Percentiles rank a stretch among this genome's conserved stretches.
Conservation (phyloP, 306 rosid genomes). For the Quercus parvula region DNA sequence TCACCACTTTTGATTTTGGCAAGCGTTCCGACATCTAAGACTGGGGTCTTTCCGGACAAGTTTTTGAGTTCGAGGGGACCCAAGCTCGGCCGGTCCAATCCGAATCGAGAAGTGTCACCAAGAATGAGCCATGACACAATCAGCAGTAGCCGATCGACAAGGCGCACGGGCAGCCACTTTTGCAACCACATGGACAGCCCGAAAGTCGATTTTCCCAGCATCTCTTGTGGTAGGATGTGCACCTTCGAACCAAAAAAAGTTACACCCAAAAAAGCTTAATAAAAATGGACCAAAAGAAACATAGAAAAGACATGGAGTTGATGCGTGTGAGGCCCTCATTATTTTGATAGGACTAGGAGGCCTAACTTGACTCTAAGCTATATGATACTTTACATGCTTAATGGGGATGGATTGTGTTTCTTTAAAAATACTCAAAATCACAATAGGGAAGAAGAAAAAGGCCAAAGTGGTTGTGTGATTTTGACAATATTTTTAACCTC, state of each 20-base stretch:
- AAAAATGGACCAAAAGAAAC: slow-evolving; percentile 19
- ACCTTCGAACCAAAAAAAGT: slow-evolving; percentile 53
- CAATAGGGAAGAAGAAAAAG: neutral
- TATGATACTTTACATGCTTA: slow-evolving; percentile 10
- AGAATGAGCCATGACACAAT: slow-evolving; percentile 71
- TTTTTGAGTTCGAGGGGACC: slow-evolving; percentile 96
- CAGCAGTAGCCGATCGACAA: slow-evolving; percentile 74
- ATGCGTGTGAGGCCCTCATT: slow-evolving; percentile 25
- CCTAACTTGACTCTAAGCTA: slow-evolving; percentile 22
- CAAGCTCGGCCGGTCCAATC: slow-evolving; percentile 78
- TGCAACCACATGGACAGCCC: slow-evolving; percentile 99
- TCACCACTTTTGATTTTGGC: slow-evolving; percentile 84
- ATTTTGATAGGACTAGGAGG: slow-evolving; percentile 17
- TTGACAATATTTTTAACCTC: slow-evolving; percentile 9
- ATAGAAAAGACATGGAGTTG: slow-evolving; percentile 3
- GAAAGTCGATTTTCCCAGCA: slow-evolving; percentile 99
- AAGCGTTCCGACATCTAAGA: slow-evolving; percentile 92
- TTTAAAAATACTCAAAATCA: slow-evolving; percentile 5
- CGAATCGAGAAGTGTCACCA: slow-evolving; percentile 78
- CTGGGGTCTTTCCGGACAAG: slow-evolving; percentile 92
- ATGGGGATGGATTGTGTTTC: slow-evolving; percentile 10
- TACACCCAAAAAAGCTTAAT: neutral
- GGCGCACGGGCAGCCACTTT: slow-evolving; percentile 80
- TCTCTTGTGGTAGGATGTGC: slow-evolving; percentile 94
- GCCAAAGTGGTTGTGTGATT: too few species aligned